These are phyloP conservation scores for Backusella parvicylindrica DNA, from an alignment of 192 early-diverging fungal genomes.

Conservation along the genomic window DNA sequence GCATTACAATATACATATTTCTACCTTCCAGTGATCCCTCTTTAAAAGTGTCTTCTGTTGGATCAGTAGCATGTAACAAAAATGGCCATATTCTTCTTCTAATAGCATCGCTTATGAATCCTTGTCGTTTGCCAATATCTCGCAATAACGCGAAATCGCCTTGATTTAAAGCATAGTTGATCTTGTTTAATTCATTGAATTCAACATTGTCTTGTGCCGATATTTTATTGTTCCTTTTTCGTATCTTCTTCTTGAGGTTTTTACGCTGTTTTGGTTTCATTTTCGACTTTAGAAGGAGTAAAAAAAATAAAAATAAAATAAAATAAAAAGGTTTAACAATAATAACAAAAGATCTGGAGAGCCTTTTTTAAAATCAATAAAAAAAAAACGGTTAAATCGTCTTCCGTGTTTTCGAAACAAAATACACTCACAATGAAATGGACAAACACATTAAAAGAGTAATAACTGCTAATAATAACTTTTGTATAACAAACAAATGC, in stretches of 20 bases:
- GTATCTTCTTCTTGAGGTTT: not conserved
- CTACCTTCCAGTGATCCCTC: not conserved
- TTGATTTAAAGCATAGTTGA: slow-evolving; percentile 40
- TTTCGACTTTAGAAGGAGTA: not conserved
- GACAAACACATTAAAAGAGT: no score
- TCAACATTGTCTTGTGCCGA: slow-evolving; percentile 21
- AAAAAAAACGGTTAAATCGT: not conserved
- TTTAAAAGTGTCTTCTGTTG: slow-evolving; percentile 12
- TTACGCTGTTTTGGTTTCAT: slow-evolving; percentile 10
- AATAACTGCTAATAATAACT: no score
- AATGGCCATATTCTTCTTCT: slow-evolving; percentile 48
- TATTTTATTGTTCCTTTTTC: slow-evolving; percentile 5
- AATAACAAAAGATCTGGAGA: not conserved
- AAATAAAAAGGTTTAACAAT: not conserved
- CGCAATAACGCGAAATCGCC: slow-evolving; percentile 19
- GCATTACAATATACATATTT: not conserved
- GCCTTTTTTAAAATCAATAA: not conserved
- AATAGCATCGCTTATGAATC: slow-evolving; percentile 45
- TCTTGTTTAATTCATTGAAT: slow-evolving; percentile 35
- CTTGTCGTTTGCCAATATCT: slow-evolving; percentile 20
- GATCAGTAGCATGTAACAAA: slow-evolving; percentile 33
- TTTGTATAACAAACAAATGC: no score
- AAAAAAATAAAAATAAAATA: not conserved
- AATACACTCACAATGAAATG: not conserved
- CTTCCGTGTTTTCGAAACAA: not conserved